Conservation (phyloP, 176 grass and related monocot genomes). For the Ananas comosus region DNA sequence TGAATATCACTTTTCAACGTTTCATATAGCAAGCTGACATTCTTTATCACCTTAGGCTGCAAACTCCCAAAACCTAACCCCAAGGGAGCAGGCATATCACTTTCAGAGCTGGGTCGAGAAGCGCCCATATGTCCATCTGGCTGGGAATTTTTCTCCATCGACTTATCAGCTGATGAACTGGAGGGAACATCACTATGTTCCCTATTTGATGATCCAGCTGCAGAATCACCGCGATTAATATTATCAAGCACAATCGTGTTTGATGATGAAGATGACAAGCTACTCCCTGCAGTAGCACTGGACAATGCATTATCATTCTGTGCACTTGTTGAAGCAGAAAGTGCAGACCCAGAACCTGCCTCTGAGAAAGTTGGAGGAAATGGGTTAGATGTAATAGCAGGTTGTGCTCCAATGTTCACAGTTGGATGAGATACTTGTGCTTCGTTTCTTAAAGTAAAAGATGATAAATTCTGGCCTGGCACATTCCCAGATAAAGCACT, state of each 20-base stretch:
- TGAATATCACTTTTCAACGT: slow-evolving; percentile 8
- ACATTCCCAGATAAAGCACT: slow-evolving; percentile 32
- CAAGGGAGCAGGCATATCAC: slow-evolving; percentile 39
- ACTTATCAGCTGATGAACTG: slow-evolving; percentile 33
- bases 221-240: neutral
- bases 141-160: slow-evolving; percentile 8
- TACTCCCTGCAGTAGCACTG: slow-evolving; percentile 3
- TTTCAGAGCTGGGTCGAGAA: slow-evolving; percentile 23
- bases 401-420: slow-evolving; percentile 20
- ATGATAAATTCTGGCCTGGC: slow-evolving; percentile 26
- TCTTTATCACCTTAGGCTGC: slow-evolving; percentile 56
- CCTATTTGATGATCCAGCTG: neutral
- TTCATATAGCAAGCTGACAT: slow-evolving; percentile 8
- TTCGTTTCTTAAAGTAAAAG: slow-evolving; percentile 10
- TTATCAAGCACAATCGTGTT: neutral
- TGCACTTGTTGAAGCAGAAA: slow-evolving; percentile 13
- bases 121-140: slow-evolving; percentile 15
- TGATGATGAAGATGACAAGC: neutral
- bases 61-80: slow-evolving; percentile 78
- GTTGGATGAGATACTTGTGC: slow-evolving; percentile 26
- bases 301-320: slow-evolving; percentile 14
- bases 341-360: neutral
- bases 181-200: slow-evolving; percentile 14
- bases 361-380: neutral
- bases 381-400: neutral